These are phyloP conservation scores for Tetracentron sinense DNA, from an alignment of 164 flowering plant species.

Conservation along the genomic window DNA sequence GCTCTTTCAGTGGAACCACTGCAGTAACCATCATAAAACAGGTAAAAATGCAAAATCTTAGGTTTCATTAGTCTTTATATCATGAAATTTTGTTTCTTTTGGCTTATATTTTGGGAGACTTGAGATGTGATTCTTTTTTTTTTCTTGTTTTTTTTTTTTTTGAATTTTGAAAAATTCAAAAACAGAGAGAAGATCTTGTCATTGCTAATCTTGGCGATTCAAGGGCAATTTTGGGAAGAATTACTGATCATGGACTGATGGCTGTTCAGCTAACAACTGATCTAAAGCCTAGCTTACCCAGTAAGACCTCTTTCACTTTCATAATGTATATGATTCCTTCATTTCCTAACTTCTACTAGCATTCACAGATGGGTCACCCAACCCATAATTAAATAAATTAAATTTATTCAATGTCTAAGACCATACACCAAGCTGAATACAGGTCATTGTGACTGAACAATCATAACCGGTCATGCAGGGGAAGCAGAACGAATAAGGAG, in stretches of 20 bases:
- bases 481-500: conserved; percentile 76
- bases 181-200: conserved; percentile 61
- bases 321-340: too few species aligned
- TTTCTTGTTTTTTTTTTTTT: too few species aligned
- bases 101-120: too few species aligned
- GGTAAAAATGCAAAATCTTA: conserved; percentile 27
- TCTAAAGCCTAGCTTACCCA: conserved; percentile 60
- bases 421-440: neutral
- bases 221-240: conserved; percentile 72
- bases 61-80: too few species aligned
- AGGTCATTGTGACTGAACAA: neutral
- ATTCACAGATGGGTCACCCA: too few species aligned
- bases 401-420: too few species aligned
- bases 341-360: neutral
- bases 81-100: neutral
- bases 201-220: conserved; percentile 90
- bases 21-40: conserved; percentile 67
- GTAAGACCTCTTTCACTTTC: conserved; percentile 40
- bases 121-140: too few species aligned
- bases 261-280: conserved; percentile 81
- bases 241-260: conserved; percentile 35
- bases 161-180: too few species aligned
- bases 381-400: too few species aligned
- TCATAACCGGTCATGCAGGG: conserved; percentile 28
- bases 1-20: conserved; percentile 71